phyloP scores from a whole-genome alignment of 2,329 filamentous ascomycete species.

The Pseudopithomyces chartarum region DNA sequence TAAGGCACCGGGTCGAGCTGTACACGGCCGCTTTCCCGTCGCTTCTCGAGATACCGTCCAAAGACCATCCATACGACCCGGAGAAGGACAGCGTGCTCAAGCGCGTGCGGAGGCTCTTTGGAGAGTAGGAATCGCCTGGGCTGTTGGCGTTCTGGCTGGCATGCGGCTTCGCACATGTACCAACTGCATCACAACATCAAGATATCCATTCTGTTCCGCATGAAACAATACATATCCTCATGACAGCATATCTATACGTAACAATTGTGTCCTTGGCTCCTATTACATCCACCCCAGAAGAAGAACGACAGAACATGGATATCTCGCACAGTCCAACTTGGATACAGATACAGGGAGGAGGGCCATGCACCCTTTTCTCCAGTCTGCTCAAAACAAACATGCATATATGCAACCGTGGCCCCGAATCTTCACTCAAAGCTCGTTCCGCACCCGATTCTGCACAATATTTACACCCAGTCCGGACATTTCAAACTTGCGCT shows the following conservation, averaged over 20 bases:
- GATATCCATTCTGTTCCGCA: constrained; percentile 14
- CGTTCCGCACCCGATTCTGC: constrained; percentile 37
- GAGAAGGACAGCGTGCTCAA: constrained; percentile 98
- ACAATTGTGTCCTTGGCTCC: not conserved
- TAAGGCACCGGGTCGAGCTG: constrained; percentile 86
- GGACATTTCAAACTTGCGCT: constrained; percentile 39
- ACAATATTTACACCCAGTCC: constrained; percentile 43
- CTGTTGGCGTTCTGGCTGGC: not conserved
- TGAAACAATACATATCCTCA: constrained; percentile 22
- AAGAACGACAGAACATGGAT: constrained; percentile 15
- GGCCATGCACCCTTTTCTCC: not conserved
- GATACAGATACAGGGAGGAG: constrained; percentile 9
- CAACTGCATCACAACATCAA: constrained; percentile 3
- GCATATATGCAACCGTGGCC: not conserved
- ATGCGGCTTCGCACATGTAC: constrained; percentile 7
- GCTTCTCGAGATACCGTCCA: constrained; percentile 94
- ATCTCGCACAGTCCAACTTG: constrained; percentile 12
- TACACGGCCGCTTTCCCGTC: constrained; percentile 97
- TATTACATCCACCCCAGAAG: constrained; percentile 7
- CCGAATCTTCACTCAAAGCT: constrained; percentile 28
- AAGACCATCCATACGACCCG: constrained; percentile 98
- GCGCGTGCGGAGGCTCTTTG: constrained; percentile 76
- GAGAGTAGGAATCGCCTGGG: constrained; percentile 60
- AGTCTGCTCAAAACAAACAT: not conserved
- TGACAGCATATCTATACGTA: constrained; percentile 18